These are phyloP conservation scores for Phaseolus coccineus DNA, from an alignment of 331 rosid genomes.

Conservation along the genomic window DNA sequence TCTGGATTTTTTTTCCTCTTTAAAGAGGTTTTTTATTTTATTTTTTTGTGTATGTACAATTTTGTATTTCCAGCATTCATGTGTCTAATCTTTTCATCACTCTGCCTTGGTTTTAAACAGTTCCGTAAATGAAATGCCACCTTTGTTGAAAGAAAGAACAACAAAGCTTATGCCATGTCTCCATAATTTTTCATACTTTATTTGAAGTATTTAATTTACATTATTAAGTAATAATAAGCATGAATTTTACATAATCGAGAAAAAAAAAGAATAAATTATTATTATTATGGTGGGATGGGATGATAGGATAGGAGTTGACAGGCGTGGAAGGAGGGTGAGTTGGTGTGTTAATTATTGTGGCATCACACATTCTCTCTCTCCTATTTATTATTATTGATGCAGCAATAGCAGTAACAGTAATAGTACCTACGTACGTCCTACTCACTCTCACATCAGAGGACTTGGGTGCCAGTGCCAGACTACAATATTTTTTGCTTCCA, in stretches of 20 bases:
- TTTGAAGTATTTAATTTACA: background rate
- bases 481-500: no score
- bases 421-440: background rate
- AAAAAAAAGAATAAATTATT: no score
- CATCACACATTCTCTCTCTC: conserved; percentile 1
- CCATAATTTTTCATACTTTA: background rate
- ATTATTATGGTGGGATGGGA: no score
- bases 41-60: conserved; percentile 49
- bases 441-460: no score
- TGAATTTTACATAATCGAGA: no score
- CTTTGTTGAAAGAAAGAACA: conserved; percentile 31
- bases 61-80: conserved; percentile 49
- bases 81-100: conserved; percentile 21
- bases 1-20: background rate
- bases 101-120: conserved; percentile 41
- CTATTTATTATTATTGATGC: background rate
- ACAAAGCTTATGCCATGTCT: background rate
- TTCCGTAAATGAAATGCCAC: conserved; percentile 41
- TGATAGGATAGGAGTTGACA: no score
- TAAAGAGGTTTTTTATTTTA: background rate
- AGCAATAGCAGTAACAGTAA: background rate
- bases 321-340: no score
- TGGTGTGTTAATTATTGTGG: background rate
- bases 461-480: no score
- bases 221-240: no score